Base-by-base conservation (phyloP, 2,329 filamentous ascomycete species). In the Fusarium verrucosum region DNA sequence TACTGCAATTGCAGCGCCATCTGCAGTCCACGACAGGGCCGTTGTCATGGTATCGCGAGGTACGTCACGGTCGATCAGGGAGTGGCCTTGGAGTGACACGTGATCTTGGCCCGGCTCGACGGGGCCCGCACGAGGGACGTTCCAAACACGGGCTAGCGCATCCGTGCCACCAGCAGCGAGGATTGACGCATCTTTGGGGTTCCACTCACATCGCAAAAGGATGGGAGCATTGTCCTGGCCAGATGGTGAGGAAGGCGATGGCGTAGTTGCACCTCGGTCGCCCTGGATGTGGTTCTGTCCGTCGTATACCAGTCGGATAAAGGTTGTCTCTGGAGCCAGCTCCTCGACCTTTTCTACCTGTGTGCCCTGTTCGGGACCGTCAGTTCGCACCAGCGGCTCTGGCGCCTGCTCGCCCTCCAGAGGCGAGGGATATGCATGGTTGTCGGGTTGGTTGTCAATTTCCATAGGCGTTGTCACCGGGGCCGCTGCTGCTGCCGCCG, bases 111-210 rank as follows among this genome's bases (percentile, higher is more conserved):
- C 74, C 38, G 74, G 70, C 47, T 78, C 77, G 60, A 80, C 72
- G 68, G 79, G 78, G 70, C 81, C 77, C 73, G 80, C 80, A 82
- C 83, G 83, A 75, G 84, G 83, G 69, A 89, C 76, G 63, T 84
- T 88, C 87, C 87, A 89, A 78, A 89, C 82, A 66, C 87, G 86
- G 81, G 87, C 87, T 85, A 89, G 85, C 78, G 87, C 85, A 81
- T 89, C 87, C 75, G 86, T 89, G 72, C 87, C 87, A 80, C 85
- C 86, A 81, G 86, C 86, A 77, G 86, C 87, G 82, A 89, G 81
- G 78, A 87, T 80, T 59, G 83, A 85, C 75, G 87, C 84, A 80
- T 89, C 83, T 77, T 76, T 81, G 69, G 87, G 87, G 81, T 85
- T 88, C 85, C 86, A 89, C 81, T 88, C 85, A 83, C 87, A 89